Conservation (phyloP, 2,329 filamentous ascomycete genomes). For the Verticillium dahliae region DNA sequence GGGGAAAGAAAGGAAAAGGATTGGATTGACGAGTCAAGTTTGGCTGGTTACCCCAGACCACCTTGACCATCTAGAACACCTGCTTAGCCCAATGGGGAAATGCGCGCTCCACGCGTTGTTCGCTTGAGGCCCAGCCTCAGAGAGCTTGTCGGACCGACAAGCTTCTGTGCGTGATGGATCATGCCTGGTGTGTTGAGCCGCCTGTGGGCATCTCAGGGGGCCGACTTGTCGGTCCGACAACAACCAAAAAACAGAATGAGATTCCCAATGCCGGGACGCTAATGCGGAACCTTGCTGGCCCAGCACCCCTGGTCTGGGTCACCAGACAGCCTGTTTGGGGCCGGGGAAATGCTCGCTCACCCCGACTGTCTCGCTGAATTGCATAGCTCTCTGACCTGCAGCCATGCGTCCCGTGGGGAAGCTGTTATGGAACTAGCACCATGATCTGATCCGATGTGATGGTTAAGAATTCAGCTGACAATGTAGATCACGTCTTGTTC, state of each 20-base stretch:
- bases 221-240: constrained; percentile 1
- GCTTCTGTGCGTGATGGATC: neutral
- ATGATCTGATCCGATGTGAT: neutral
- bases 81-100: neutral
- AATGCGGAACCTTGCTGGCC: neutral
- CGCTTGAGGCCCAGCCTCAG: neutral
- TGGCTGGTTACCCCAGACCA: neutral
- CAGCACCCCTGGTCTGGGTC: neutral
- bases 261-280: neutral
- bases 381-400: neutral
- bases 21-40: neutral
- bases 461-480: neutral
- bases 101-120: neutral
- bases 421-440: neutral
- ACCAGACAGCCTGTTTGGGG: neutral
- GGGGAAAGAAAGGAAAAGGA: constrained; percentile 1
- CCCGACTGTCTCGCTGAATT: neutral
- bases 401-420: neutral
- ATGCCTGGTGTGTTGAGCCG: neutral
- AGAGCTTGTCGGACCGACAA: neutral
- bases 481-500: neutral
- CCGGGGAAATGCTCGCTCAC: neutral
- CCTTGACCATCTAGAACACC: neutral
- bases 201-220: neutral
- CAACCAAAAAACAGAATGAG: neutral